Evolutionary conservation across 1,284 basidiomycete species (phyloP).

Genomic region (Moesziomyces globuligerus): DNA sequence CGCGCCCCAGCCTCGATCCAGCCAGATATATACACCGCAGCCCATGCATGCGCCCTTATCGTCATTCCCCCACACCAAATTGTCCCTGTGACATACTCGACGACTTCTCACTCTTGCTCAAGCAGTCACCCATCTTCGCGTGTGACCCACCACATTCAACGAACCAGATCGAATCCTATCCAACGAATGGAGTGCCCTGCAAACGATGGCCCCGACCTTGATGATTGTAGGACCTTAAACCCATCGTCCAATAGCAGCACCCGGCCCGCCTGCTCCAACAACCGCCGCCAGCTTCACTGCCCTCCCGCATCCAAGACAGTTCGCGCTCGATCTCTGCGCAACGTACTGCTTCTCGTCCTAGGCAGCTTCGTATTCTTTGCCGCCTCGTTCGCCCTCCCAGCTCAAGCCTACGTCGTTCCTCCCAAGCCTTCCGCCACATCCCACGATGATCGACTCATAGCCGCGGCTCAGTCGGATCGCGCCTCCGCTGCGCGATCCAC

Average conservation of each 20-base stretch:
- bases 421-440: constrained; percentile 16
- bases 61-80: constrained; percentile 1
- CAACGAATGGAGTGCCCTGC: constrained; percentile 45
- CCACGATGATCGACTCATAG: constrained; percentile 43
- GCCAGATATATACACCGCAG: constrained; percentile 8
- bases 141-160: not conserved
- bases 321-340: constrained; percentile 6
- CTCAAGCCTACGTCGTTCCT: constrained; percentile 30
- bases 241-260: constrained; percentile 25
- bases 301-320: not conserved
- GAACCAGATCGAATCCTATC: not conserved
- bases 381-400: constrained; percentile 10
- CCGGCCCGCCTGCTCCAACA: constrained; percentile 40
- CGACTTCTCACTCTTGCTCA: not conserved
- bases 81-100: constrained; percentile 6
- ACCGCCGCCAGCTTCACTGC: constrained; percentile 16
- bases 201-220: constrained; percentile 44
- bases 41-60: not conserved
- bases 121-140: too few relatives aligned
- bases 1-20: too few relatives aligned
- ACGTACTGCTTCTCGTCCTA: constrained; percentile 7
- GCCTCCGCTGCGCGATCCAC: constrained; percentile 12
- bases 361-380: constrained; percentile 15
- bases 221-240: constrained; percentile 52
- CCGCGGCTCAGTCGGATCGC: constrained; percentile 4